A percentile compares a stretch with the other conserved stretches of the same genome.
Conservation (phyloP, 805 yeast genomes). For the Wickerhamomyces queroliae region DNA sequence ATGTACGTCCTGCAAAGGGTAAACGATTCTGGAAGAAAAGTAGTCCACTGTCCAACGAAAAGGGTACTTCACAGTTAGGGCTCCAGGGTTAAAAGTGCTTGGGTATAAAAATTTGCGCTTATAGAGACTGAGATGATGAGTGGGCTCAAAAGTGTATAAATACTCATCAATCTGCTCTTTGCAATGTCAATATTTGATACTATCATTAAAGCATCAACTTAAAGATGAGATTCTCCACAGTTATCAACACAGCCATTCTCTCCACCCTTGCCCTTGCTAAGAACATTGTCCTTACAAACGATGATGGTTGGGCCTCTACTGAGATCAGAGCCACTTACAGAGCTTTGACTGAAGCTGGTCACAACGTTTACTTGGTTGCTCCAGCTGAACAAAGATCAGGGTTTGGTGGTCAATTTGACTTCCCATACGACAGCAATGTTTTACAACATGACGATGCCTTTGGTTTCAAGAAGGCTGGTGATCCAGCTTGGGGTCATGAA, state of each 20-base stretch:
- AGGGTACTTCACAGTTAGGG: no score
- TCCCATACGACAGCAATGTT: conserved; percentile 34
- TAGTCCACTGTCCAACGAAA: no score
- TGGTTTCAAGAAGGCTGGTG: conserved; percentile 39
- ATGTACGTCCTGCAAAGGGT: no score
- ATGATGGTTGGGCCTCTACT: conserved; percentile 52
- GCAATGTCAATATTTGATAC: no score
- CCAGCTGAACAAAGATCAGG: conserved; percentile 49
- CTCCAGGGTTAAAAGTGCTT: no score
- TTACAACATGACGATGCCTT: conserved; percentile 43
- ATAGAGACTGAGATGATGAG: no score
- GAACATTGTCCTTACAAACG: conserved; percentile 46
- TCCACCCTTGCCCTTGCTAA: conserved; percentile 21
- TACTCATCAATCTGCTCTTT: no score
- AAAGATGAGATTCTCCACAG: conserved; percentile 9
- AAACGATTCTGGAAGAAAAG: no score
- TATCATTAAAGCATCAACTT: no score
- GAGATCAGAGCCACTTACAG: conserved; percentile 51
- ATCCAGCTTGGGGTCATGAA: conserved; percentile 53
- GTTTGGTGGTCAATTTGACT: conserved; percentile 46
- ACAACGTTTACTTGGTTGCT: conserved; percentile 43
- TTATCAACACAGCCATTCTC: conserved; percentile 1
- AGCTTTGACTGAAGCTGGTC: conserved; percentile 40
- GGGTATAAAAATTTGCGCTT: no score
- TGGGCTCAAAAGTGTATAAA: no score